Base-by-base conservation (phyloP, 2,329 filamentous ascomycete genomes). In the Aureobasidium leucospermi region DNA sequence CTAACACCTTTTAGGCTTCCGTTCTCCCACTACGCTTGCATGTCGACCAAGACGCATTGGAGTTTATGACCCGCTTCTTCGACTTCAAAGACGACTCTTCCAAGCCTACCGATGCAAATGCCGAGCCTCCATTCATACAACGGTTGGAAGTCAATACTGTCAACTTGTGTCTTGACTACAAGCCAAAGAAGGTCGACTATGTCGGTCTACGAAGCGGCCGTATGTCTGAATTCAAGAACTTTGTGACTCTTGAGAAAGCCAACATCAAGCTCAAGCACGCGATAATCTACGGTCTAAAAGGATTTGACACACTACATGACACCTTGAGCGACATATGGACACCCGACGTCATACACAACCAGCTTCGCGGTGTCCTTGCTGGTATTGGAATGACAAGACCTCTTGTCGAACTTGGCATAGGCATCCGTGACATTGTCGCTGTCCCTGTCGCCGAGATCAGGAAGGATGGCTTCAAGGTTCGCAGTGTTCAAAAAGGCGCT, bases 141-240 rank as follows among this genome's bases (percentile, higher is more conserved):
- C 84, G 94, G 57, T 87, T 90, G 1, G 94, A 97, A 74, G 81
- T 99, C 48, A 88, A 90, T 64, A 84, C 89, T 4, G 83, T 99
- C 28, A 86, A 86, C 2, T 81, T 99, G 59, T 91, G 88, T 68
- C 84, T 95, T 3, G 94, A 99, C 73, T 99, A 99, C 76, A 99
- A 99, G 72, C 94, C 94, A 8, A 97, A 99, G 74, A 85, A 90
- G n/a, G 90, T 99, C 16, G 93, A 99, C 72, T 99, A 99, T 67
- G 89, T 86, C 0, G 92, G 92, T 3, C 81, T 99, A 3, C 86
- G 92, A 29, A 96, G 94, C 1, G 94, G 94, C 1, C 90, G 90
- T 65, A 97, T 94, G 0, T 96, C 90, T 0, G 94, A 99, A 71
- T 96, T 99, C 68, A 97, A 97, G 92, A 99, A 99, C 72, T 96